These are phyloP conservation scores for Chlorella sp. DNA, from an alignment of 139 green algal genomes.

Conservation along the genomic window DNA sequence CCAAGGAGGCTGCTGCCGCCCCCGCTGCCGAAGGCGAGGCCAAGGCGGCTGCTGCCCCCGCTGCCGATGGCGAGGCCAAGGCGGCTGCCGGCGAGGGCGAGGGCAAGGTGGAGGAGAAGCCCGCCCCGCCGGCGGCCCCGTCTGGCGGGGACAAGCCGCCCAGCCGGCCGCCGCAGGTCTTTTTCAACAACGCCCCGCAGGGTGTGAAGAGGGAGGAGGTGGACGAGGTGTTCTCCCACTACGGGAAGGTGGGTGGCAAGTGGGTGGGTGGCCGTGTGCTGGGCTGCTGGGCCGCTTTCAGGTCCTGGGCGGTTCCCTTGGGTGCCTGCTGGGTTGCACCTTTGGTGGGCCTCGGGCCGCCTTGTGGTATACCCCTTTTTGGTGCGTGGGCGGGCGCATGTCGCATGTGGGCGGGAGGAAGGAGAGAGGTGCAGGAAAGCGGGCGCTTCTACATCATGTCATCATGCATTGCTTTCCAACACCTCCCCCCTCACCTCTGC, in stretches of 20 bases:
- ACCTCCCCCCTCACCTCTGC: too few species aligned
- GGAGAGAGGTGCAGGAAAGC: too few species aligned
- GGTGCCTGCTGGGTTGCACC: neutral
- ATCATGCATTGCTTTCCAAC: too few species aligned
- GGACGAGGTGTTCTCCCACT: conserved; percentile 1
- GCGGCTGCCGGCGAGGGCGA: neutral
- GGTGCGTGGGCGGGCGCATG: too few species aligned
- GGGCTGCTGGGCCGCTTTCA: too few species aligned
- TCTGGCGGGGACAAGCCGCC: neutral
- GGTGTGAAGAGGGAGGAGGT: conserved; percentile 14
- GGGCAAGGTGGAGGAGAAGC: neutral
- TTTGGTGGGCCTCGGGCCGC: too few species aligned
- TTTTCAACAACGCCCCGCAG: conserved; percentile 21
- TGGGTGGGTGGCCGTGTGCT: neutral
- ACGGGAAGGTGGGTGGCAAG: conserved; percentile 7
- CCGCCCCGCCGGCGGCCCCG: neutral
- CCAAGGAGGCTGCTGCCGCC: neutral
- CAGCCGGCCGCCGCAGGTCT: conserved; percentile 17
- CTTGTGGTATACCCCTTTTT: too few species aligned
- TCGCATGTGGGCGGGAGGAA: too few species aligned
- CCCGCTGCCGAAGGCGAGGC: neutral
- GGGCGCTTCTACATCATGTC: too few species aligned
- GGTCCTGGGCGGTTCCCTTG: too few species aligned
- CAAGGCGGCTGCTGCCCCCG: neutral
- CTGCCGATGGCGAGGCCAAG: neutral